Percentiles rank a stretch among this genome's conserved stretches.
Conservation (phyloP, 805 yeast species). For the Suhomyces faveliae region DNA sequence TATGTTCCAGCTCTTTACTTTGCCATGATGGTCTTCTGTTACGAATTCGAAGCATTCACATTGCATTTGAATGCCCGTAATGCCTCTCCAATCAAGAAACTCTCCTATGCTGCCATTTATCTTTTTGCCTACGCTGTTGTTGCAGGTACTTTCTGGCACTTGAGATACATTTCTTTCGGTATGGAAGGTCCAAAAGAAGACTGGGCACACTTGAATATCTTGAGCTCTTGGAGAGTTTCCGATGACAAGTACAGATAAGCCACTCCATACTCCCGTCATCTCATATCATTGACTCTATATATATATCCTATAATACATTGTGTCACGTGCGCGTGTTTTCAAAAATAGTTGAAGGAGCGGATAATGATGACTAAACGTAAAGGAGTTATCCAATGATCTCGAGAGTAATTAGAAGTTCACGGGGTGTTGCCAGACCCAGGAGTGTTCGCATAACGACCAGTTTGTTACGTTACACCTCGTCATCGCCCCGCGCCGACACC, state of each 20-base stretch:
- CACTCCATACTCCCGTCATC: background rate
- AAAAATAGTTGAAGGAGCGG: background rate
- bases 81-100: slow-evolving; percentile 14
- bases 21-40: slow-evolving; percentile 79
- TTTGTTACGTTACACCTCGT: background rate
- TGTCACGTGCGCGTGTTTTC: background rate
- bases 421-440: background rate
- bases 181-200: slow-evolving; percentile 44
- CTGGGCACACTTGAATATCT: slow-evolving; percentile 39
- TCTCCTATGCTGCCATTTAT: slow-evolving; percentile 25
- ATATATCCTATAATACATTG: background rate
- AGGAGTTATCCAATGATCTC: background rate
- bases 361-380: background rate
- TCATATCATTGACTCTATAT: background rate
- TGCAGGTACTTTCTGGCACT: slow-evolving; percentile 42
- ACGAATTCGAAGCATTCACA: slow-evolving; percentile 51
- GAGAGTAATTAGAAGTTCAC: background rate
- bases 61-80: slow-evolving; percentile 20
- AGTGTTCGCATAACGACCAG: background rate
- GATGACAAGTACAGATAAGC: slow-evolving; percentile 33
- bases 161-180: slow-evolving; percentile 41
- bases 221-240: slow-evolving; percentile 41
- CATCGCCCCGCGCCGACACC: background rate
- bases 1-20: slow-evolving; percentile 93
- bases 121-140: slow-evolving; percentile 31